Percentiles rank a stretch among this genome's conserved stretches.
phyloP scores from a whole-genome alignment of 805 yeast species.

The Candida sanyiensis region DNA sequence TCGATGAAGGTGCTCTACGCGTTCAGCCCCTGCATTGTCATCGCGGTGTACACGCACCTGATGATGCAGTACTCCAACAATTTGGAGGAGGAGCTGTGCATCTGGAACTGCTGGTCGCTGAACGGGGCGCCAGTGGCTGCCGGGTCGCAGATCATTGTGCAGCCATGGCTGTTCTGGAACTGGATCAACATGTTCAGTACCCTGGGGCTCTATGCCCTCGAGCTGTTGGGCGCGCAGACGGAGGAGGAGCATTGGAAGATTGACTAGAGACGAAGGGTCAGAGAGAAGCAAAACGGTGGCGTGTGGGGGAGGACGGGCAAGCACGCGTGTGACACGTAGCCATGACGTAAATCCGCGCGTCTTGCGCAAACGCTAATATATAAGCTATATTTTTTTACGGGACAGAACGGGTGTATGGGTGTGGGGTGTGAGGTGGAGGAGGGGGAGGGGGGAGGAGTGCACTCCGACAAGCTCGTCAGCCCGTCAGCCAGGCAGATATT shows the following conservation, averaged over 20 bases:
- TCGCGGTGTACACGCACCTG: constrained; percentile 91
- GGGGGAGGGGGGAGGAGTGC: too few species aligned
- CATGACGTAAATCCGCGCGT: too few species aligned
- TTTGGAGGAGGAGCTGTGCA: constrained; percentile 53
- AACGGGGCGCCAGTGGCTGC: constrained; percentile 11
- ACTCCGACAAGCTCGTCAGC: too few species aligned
- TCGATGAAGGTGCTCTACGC: constrained; percentile 62
- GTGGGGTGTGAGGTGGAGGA: too few species aligned
- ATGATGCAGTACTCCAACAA: constrained; percentile 77
- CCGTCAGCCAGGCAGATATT: too few species aligned
- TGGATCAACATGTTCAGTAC: constrained; percentile 89
- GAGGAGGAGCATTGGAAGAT: constrained; percentile 22
- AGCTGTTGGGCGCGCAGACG: constrained; percentile 43
- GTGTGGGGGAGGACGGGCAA: too few species aligned
- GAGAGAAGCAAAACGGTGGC: too few species aligned
- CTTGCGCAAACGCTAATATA: too few species aligned
- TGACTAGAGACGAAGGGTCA: too few species aligned
- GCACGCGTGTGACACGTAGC: too few species aligned
- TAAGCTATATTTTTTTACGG: too few species aligned
- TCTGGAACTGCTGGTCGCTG: constrained; percentile 50
- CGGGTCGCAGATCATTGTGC: constrained; percentile 30
- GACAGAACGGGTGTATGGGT: too few species aligned
- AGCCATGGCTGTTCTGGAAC: constrained; percentile 96
- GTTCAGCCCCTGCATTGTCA: constrained; percentile 88
- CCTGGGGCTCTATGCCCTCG: constrained; percentile 72